Conservation (phyloP, 768 basidiomycete species). For the Terana coerulea region DNA sequence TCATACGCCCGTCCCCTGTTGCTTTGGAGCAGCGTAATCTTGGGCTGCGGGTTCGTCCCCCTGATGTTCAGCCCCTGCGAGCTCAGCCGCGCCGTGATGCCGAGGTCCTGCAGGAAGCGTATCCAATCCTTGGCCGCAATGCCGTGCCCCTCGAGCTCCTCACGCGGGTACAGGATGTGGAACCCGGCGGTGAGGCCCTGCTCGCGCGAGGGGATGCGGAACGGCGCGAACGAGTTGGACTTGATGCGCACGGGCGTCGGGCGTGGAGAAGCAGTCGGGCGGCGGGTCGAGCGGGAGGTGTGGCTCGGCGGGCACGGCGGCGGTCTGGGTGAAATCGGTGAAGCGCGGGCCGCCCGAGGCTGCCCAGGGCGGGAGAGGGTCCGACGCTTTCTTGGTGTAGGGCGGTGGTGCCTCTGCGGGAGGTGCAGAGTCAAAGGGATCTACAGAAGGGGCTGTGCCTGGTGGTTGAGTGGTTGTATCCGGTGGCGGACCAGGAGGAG, state of each 20-base stretch:
- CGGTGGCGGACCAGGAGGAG: slow-evolving; percentile 1
- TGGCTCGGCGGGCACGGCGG: neutral
- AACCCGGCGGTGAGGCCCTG: slow-evolving; percentile 4
- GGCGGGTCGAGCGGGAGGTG: slow-evolving; percentile 13
- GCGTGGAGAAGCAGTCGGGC: slow-evolving; percentile 12
- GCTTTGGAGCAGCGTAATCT: neutral
- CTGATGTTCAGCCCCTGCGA: slow-evolving; percentile 1
- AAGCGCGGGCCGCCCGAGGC: neutral
- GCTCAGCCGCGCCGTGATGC: slow-evolving; percentile 5
- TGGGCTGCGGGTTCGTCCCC: neutral
- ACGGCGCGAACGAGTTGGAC: slow-evolving; percentile 8
- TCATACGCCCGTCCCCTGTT: slow-evolving; percentile 6
- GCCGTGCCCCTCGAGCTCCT: slow-evolving; percentile 3
- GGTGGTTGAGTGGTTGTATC: neutral
- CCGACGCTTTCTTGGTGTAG: slow-evolving; percentile 10
- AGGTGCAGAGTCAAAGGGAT: neutral
- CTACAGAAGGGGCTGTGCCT: neutral
- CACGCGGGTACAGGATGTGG: slow-evolving; percentile 7
- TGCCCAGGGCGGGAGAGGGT: slow-evolving; percentile 9
- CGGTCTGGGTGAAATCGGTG: slow-evolving; percentile 1
- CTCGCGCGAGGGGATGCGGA: slow-evolving; percentile 6
- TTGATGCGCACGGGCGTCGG: slow-evolving; percentile 9
- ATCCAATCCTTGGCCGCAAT: slow-evolving; percentile 6
- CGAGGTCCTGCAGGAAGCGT: slow-evolving; percentile 12
- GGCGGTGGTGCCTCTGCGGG: slow-evolving; percentile 9